Conservation (phyloP, 768 basidiomycete species). For the Pholiota conissans region DNA sequence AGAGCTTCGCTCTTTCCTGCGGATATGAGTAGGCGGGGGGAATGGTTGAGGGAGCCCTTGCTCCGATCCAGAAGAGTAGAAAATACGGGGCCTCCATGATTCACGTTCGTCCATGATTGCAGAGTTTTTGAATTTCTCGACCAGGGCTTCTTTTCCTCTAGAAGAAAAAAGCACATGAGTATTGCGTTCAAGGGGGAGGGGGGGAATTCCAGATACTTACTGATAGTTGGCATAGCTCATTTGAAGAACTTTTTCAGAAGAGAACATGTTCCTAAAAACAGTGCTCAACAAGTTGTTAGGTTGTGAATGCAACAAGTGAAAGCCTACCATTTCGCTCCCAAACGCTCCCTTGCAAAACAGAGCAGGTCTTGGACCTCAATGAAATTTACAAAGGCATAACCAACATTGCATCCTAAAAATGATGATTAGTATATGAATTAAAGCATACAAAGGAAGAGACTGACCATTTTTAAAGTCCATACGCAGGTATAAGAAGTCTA, state of each 20-base stretch:
- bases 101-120: constrained; percentile 86
- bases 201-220: too few relatives aligned
- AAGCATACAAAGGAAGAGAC: not conserved
- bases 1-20: constrained; percentile 81
- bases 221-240: constrained; percentile 94
- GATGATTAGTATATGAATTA: constrained; percentile 2
- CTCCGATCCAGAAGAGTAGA: constrained; percentile 71
- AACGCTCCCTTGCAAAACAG: constrained; percentile 66
- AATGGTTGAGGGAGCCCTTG: constrained; percentile 81
- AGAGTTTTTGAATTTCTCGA: constrained; percentile 92
- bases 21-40: constrained; percentile 77
- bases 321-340: constrained; percentile 80
- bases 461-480: constrained; percentile 84
- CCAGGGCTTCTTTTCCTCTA: constrained; percentile 86
- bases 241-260: constrained; percentile 86
- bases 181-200: not conserved
- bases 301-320: not conserved
- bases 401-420: constrained; percentile 69
- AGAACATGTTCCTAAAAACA: constrained; percentile 79
- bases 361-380: constrained; percentile 77
- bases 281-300: not conserved
- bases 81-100: constrained; percentile 83
- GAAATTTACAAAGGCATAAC: constrained; percentile 90
- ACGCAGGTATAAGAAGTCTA: constrained; percentile 86
- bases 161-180: not conserved